Conservation (phyloP, 805 yeast species). For the Spathaspora girioi region DNA sequence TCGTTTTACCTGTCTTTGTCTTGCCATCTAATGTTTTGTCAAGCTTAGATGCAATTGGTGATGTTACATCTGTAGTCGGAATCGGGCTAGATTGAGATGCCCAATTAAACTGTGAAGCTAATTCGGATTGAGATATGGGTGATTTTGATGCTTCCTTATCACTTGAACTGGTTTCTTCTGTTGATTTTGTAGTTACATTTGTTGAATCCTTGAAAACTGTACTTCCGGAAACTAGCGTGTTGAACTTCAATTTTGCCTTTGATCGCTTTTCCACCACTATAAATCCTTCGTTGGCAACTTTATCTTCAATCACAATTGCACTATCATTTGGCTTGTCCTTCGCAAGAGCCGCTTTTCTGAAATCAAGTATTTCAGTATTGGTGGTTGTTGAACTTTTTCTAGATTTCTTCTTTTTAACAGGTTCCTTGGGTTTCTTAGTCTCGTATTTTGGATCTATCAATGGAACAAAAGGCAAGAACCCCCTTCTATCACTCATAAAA, state of each 20-base stretch:
- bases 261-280: constrained; percentile 22
- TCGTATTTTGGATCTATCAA: constrained; percentile 29
- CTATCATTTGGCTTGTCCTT: constrained; percentile 13
- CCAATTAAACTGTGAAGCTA: constrained; percentile 27
- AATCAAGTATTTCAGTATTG: constrained; percentile 17
- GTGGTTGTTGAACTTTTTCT: constrained; percentile 21
- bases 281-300: constrained; percentile 15
- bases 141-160: background rate
- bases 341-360: constrained; percentile 21
- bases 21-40: constrained; percentile 1
- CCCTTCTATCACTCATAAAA: constrained; percentile 33
- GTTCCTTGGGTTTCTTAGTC: constrained; percentile 6
- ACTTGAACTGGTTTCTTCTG: background rate
- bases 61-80: background rate
- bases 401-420: constrained; percentile 16
- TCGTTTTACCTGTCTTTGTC: constrained; percentile 18
- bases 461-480: constrained; percentile 31
- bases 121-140: constrained; percentile 9
- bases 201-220: background rate
- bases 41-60: background rate
- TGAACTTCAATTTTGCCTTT: constrained; percentile 13
- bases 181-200: constrained; percentile 8
- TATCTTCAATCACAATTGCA: constrained; percentile 16
- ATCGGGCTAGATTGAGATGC: constrained; percentile 14
- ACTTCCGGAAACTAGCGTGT: background rate